Conservation (phyloP, 2,329 filamentous ascomycete species). For the Xylaria sp. region DNA sequence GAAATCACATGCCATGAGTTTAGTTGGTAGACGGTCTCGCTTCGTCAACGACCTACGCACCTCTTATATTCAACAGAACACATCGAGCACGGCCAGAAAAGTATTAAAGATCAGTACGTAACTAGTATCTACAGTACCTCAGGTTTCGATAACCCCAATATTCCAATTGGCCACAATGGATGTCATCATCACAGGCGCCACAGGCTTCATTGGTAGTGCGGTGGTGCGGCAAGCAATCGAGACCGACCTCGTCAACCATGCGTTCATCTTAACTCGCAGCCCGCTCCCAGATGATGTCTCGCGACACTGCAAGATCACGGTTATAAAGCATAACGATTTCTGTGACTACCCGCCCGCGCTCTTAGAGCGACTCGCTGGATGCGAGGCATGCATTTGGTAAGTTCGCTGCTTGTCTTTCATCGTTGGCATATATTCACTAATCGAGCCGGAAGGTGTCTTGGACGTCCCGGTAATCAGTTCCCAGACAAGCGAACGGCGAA, state of each 20-base stretch:
- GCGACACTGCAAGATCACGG: constrained; percentile 60
- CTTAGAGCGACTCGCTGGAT: constrained; percentile 58
- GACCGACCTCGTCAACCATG: constrained; percentile 60
- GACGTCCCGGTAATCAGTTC: neutral
- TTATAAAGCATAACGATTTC: constrained; percentile 64
- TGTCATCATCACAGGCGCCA: constrained; percentile 54
- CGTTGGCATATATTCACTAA: constrained; percentile 59
- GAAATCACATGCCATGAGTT: neutral
- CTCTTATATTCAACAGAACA: neutral
- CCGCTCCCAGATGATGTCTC: constrained; percentile 56
- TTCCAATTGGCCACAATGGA: constrained; percentile 58
- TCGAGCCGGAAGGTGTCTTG: constrained; percentile 52
- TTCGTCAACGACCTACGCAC: neutral
- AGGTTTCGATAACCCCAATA: neutral
- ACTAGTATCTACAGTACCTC: neutral
- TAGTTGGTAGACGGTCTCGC: neutral
- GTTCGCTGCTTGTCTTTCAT: constrained; percentile 45
- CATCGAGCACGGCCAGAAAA: neutral
- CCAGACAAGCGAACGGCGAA: neutral
- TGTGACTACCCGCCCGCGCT: constrained; percentile 59
- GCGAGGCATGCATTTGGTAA: constrained; percentile 73
- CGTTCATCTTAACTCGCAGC: constrained; percentile 62
- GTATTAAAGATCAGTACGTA: neutral
- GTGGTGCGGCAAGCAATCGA: constrained; percentile 62
- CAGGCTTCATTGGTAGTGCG: constrained; percentile 60